Evolutionary conservation across 768 basidiomycete species (phyloP).

Genomic region (Suillus tomentosus): DNA sequence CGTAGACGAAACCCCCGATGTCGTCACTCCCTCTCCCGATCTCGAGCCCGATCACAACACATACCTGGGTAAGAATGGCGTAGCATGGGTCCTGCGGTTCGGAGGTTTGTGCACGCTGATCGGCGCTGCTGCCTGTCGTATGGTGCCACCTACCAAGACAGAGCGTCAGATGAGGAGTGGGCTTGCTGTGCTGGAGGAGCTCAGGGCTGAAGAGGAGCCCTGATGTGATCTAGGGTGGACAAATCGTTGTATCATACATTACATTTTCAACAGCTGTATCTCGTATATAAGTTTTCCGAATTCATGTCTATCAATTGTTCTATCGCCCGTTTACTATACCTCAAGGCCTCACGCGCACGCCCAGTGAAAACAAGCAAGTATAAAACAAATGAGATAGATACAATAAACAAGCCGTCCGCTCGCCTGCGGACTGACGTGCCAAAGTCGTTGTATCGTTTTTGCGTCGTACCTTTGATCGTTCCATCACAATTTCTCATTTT

Average conservation of each 20-base stretch:
- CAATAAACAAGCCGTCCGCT: too few species aligned
- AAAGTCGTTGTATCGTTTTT: too few species aligned
- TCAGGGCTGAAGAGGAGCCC: constrained; percentile 61
- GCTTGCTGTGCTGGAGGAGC: constrained; percentile 75
- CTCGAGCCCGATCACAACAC: constrained; percentile 48
- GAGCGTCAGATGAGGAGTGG: constrained; percentile 88
- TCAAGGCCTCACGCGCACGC: too few species aligned
- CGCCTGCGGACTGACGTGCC: too few species aligned
- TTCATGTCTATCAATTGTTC: not conserved
- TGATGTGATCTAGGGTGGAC: constrained; percentile 20
- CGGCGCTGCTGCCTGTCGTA: constrained; percentile 77
- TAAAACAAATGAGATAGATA: too few species aligned
- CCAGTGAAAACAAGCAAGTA: too few species aligned
- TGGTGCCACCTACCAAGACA: constrained; percentile 86
- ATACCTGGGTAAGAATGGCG: constrained; percentile 84
- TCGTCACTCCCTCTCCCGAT: constrained; percentile 28
- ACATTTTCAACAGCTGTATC: not conserved
- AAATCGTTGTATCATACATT: not conserved
- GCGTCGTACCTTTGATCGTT: too few species aligned
- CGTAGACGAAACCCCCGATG: constrained; percentile 55
- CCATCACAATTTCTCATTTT: too few species aligned
- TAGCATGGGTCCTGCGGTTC: constrained; percentile 92
- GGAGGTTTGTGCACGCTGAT: constrained; percentile 84
- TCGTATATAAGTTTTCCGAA: constrained; percentile 9
- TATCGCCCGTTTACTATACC: too few species aligned